Conservation (phyloP, 2,329 filamentous ascomycete species). For the Pseudogymnoascus verrucosus region DNA sequence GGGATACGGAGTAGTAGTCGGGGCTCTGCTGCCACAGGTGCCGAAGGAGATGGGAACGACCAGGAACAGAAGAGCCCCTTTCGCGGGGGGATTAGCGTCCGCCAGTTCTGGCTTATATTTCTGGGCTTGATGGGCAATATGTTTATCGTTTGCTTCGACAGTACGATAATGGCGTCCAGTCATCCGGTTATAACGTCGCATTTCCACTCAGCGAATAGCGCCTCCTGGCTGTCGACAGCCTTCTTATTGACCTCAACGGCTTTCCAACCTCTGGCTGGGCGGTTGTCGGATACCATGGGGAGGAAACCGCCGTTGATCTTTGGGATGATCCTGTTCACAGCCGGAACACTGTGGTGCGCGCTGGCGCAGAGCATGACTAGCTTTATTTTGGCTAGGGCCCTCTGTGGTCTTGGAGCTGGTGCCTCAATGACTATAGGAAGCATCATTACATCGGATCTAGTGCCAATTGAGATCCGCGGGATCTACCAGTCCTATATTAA, state of each 20-base stretch:
- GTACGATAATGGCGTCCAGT: conserved; percentile 72
- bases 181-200: conserved; percentile 77
- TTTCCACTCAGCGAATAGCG: conserved; percentile 68
- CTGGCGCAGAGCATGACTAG: conserved; percentile 58
- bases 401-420: conserved; percentile 67
- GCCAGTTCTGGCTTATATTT: conserved; percentile 56
- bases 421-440: conserved; percentile 60
- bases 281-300: conserved; percentile 66
- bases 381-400: conserved; percentile 61
- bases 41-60: conserved; percentile 14
- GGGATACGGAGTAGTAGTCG: background rate
- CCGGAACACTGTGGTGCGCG: conserved; percentile 62
- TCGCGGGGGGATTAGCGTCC: conserved; percentile 37
- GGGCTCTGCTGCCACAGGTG: background rate
- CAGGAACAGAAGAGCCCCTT: conserved; percentile 21
- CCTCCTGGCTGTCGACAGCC: conserved; percentile 74
- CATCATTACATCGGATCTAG: conserved; percentile 66
- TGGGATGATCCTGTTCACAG: conserved; percentile 52
- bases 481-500: conserved; percentile 67
- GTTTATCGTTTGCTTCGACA: conserved; percentile 60
- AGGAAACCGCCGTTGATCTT: conserved; percentile 59
- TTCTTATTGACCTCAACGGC: conserved; percentile 71
- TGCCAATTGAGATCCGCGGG: conserved; percentile 58
- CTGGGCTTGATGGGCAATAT: conserved; percentile 48
- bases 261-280: conserved; percentile 66